These are phyloP conservation scores for Periconia sp. DNA, from an alignment of 2,329 filamentous ascomycete genomes.

Conservation along the genomic window DNA sequence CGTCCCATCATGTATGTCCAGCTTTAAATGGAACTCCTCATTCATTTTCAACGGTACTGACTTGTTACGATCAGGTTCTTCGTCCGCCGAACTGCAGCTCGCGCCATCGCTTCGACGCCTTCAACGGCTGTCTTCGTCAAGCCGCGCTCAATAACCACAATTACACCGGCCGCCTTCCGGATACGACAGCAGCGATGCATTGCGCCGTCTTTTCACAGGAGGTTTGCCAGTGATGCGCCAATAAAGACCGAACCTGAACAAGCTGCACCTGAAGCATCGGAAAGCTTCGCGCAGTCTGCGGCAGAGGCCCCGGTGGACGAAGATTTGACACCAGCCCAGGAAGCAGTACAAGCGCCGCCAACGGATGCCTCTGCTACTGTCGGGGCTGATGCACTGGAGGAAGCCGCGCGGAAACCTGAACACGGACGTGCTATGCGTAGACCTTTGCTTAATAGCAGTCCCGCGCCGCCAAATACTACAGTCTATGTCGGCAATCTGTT, in stretches of 20 bases:
- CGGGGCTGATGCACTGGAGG: slow-evolving; percentile 29
- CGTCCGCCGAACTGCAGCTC: slow-evolving; percentile 63
- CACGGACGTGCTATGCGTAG: neutral
- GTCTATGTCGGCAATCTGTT: slow-evolving; percentile 74
- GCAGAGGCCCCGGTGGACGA: slow-evolving; percentile 44
- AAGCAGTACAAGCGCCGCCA: slow-evolving; percentile 28
- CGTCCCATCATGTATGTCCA: slow-evolving; percentile 2
- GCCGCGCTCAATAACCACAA: slow-evolving; percentile 44
- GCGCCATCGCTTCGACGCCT: slow-evolving; percentile 57
- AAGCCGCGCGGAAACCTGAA: slow-evolving; percentile 6
- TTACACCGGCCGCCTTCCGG: slow-evolving; percentile 36
- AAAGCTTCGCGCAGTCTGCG: slow-evolving; percentile 44
- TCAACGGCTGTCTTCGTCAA: slow-evolving; percentile 52
- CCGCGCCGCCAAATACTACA: slow-evolving; percentile 40
- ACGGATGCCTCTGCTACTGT: slow-evolving; percentile 36
- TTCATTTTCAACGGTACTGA: slow-evolving; percentile 18
- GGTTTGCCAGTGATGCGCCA: slow-evolving; percentile 57
- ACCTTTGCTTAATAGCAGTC: slow-evolving; percentile 2
- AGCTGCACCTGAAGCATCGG: slow-evolving; percentile 30
- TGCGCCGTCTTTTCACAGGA: slow-evolving; percentile 50
- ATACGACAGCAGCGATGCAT: slow-evolving; percentile 48
- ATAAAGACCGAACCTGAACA: slow-evolving; percentile 42
- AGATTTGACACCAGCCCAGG: slow-evolving; percentile 33
- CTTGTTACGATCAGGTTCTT: no score
- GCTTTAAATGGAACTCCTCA: slow-evolving; percentile 11